A percentile compares a stretch with the other conserved stretches of the same genome.
These are phyloP conservation scores for Onygena corvina DNA, from an alignment of 2,329 filamentous ascomycete genomes.

Conservation along the genomic window DNA sequence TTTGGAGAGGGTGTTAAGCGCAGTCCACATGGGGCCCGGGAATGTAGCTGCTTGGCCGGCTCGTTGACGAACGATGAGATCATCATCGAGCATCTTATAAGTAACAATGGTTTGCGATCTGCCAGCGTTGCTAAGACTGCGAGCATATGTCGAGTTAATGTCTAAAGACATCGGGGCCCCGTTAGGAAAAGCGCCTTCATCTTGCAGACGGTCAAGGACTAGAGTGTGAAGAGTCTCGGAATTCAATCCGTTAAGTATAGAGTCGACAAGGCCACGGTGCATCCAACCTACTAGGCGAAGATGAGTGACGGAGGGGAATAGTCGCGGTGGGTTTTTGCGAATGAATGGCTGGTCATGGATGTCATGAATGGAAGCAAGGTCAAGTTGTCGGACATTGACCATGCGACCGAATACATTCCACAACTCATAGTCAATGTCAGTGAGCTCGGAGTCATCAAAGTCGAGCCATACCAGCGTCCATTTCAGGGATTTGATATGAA, in stretches of 20 bases:
- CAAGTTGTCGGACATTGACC: conserved; percentile 10
- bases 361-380: conserved; percentile 10
- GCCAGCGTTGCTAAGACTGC: too few species aligned
- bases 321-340: conserved; percentile 10
- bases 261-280: conserved; percentile 12
- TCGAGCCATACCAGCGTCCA: conserved; percentile 12
- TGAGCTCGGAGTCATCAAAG: conserved; percentile 5
- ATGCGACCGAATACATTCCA: conserved; percentile 12
- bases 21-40: too few species aligned
- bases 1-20: too few species aligned
- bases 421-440: conserved; percentile 9
- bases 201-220: too few species aligned
- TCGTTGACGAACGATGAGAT: too few species aligned
- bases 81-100: too few species aligned
- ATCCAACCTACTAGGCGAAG: conserved; percentile 13
- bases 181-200: too few species aligned
- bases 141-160: too few species aligned
- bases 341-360: conserved; percentile 5
- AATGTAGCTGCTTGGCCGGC: too few species aligned
- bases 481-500: conserved; percentile 8
- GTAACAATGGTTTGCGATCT: too few species aligned
- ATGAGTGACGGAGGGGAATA: conserved; percentile 11
- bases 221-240: too few species aligned
- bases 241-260: conserved; percentile 10
- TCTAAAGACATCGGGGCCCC: too few species aligned